Conservation (phyloP, 306 rosid genomes). For the Lotus japonicus region DNA sequence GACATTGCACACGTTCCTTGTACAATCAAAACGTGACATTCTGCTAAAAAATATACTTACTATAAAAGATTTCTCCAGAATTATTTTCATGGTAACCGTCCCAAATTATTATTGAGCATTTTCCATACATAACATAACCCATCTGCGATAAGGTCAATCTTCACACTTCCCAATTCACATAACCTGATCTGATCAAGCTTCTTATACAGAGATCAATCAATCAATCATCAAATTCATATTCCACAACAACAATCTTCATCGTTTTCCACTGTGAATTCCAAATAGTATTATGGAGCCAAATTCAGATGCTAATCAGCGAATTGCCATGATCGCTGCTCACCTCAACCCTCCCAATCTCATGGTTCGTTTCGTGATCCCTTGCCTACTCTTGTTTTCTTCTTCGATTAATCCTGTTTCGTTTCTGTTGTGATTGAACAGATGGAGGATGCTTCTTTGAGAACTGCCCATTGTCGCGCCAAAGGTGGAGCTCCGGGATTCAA, state of each 20-base stretch:
- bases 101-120: no score
- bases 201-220: background rate
- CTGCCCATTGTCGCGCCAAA: conserved; percentile 63
- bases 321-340: conserved; percentile 61
- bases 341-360: conserved; percentile 45
- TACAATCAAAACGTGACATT: no score
- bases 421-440: conserved; percentile 17
- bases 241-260: no score
- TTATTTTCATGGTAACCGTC: no score
- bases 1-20: no score
- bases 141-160: background rate
- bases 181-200: conserved; percentile 7
- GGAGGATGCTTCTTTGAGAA: conserved; percentile 37
- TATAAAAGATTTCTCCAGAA: no score
- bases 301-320: conserved; percentile 43
- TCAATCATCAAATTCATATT: background rate
- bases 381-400: no score
- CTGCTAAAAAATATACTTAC: no score
- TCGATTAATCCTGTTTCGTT: background rate
- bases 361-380: conserved; percentile 30
- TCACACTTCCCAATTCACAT: conserved; percentile 36
- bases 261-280: background rate
- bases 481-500: conserved; percentile 80
- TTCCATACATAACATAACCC: no score
- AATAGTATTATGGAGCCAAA: conserved; percentile 26